Evolutionary conservation across 2,329 filamentous ascomycete species (phyloP), one percentile per base, ranked within the genome.

Genomic region (Fusarium buharicum): DNA sequence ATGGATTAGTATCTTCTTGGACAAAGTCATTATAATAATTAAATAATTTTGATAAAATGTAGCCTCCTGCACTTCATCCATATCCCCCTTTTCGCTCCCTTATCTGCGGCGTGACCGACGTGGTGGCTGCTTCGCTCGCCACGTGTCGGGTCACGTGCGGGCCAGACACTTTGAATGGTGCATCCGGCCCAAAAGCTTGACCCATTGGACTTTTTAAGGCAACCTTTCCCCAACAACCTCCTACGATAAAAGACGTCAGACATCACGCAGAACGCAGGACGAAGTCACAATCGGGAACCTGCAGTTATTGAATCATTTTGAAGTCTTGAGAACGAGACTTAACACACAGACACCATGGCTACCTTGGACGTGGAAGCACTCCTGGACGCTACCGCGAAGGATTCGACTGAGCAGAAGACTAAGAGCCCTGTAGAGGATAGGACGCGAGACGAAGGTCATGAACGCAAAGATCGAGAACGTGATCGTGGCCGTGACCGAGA

Each of bases 311-410:
- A 34, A 46, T 44, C 22, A 59, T 34, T 43, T 52, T 53, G 59
- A 44, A 59, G 37, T 37, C 39, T 18, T 10, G 33, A 41, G 36
- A 20, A 40, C 38, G 39, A 55, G 33, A 67, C 45, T 44, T 54
- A 43, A 64, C 53, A 46, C 49, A 54, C 55, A 69, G 65, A 57
- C 66, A 77, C 66, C 62, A 84, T 84, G 81, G 76, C 80, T 48
- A 79, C 76, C 54, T 74, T 84, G 69, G 92, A 96, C 74, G 92
- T 97, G 70, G 93, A 97, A 82, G 92, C 92, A 67, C 85, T 97
- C 66, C 87, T 97, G 69, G 93, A 97, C 78, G 91, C 90, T 47
- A 92, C 91, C 62, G 91, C 91, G 48, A 88, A 87, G 74, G 82
- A 83, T 66, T 78, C 81, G 58, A 78, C 80, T 50, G 79, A 84